Percentiles rank a stretch among this genome's conserved stretches.
Conservation (phyloP, 2,329 filamentous ascomycete genomes). For the Mollisia scopiformis region DNA sequence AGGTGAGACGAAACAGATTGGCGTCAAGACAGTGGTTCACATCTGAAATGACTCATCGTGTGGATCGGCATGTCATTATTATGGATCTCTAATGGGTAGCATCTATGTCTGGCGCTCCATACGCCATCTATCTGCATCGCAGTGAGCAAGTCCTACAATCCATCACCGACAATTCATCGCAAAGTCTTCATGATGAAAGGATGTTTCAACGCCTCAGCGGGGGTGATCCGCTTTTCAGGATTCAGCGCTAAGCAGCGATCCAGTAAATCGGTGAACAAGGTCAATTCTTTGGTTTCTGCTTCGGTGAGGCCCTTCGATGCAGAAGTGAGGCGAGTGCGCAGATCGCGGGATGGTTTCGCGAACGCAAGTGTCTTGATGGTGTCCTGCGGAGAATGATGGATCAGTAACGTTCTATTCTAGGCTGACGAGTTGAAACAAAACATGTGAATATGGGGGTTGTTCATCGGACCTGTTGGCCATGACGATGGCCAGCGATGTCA, state of each 20-base stretch:
- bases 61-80: neutral
- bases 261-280: constrained; percentile 82
- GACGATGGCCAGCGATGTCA: constrained; percentile 2
- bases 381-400: constrained; percentile 50
- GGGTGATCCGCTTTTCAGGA: constrained; percentile 88
- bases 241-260: constrained; percentile 89
- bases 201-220: constrained; percentile 84
- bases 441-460: constrained; percentile 15
- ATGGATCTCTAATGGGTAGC: neutral
- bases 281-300: constrained; percentile 74
- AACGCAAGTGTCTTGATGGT: constrained; percentile 68
- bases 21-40: neutral
- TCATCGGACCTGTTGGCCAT: neutral
- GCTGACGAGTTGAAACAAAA: constrained; percentile 5
- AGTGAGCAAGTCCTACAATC: neutral
- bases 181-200: constrained; percentile 67
- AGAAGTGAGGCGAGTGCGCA: constrained; percentile 78
- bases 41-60: neutral
- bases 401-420: constrained; percentile 13
- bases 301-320: constrained; percentile 76
- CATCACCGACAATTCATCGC: constrained; percentile 15
- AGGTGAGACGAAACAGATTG: too few relatives aligned
- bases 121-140: neutral
- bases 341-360: constrained; percentile 77
- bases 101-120: neutral